Conservation (phyloP, 148 eudicot species). For the Chenopodium formosanum region DNA sequence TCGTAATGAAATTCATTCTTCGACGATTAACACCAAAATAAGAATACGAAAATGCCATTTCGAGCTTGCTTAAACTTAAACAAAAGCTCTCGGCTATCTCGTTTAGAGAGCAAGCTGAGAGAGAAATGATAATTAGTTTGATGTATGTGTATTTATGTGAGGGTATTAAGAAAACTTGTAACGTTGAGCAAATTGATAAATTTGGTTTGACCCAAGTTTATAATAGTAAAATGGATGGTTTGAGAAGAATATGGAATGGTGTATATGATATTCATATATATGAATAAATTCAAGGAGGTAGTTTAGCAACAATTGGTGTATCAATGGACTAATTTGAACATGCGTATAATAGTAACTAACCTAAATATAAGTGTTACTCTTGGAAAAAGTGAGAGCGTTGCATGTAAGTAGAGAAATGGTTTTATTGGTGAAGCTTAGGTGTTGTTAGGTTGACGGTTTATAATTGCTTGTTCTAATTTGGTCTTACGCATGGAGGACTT, state of each 20-base stretch:
- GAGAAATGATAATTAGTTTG: background rate
- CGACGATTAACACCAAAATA: background rate
- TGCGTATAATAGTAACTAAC: constrained; percentile 11
- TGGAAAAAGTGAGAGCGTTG: background rate
- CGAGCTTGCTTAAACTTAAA: background rate
- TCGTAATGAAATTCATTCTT: constrained; percentile 1
- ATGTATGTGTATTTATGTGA: constrained; percentile 15
- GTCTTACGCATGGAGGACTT: background rate
- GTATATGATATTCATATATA: background rate
- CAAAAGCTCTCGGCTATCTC: too few relatives aligned
- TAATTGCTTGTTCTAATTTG: background rate
- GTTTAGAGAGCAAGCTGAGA: background rate
- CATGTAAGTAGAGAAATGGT: background rate
- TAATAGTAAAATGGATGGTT: background rate
- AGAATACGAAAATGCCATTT: constrained; percentile 10
- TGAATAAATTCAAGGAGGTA: constrained; percentile 31
- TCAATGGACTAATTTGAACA: background rate
- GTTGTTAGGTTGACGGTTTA: constrained; percentile 31
- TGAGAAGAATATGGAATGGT: constrained; percentile 21
- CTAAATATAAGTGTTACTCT: background rate
- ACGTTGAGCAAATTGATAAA: constrained; percentile 1
- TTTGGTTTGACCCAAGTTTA: constrained; percentile 21
- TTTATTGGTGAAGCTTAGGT: constrained; percentile 26
- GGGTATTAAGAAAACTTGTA: constrained; percentile 8
- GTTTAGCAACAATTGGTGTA: constrained; percentile 41